phyloP scores from a whole-genome alignment of 768 basidiomycete species.

The Leccinum truebloodii region DNA sequence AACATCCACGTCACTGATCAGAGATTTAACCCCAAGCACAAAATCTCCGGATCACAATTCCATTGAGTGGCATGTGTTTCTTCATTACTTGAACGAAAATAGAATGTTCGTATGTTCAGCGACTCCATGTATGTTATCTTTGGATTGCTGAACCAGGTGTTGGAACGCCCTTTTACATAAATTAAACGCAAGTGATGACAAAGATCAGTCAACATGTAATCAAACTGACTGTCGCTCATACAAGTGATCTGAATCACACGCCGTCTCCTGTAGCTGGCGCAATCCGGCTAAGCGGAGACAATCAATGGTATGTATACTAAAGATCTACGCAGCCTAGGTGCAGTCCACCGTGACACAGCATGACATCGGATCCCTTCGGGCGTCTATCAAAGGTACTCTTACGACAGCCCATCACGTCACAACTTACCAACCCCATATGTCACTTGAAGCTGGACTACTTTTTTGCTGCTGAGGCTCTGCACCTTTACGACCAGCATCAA shows the following conservation, averaged over 20 bases:
- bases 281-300: not conserved
- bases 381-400: not conserved
- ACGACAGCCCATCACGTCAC: not conserved
- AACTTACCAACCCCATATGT: no score
- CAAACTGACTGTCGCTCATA: not conserved
- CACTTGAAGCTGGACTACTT: no score
- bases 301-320: not conserved
- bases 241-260: not conserved
- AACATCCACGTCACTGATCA: not conserved
- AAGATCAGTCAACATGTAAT: not conserved
- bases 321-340: not conserved
- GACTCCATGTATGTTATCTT: not conserved
- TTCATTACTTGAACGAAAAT: not conserved
- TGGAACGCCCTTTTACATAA: not conserved
- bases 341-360: not conserved
- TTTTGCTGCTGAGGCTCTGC: not conserved
- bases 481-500: not conserved
- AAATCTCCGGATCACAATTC: not conserved
- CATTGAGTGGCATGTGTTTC: not conserved
- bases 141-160: not conserved
- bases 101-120: not conserved
- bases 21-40: not conserved
- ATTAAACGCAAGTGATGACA: not conserved
- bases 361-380: not conserved
- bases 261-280: not conserved